A percentile compares a stretch with the other conserved stretches of the same genome.
Conservation (phyloP, 1,284 basidiomycete species). For the Puccinia polysora region DNA sequence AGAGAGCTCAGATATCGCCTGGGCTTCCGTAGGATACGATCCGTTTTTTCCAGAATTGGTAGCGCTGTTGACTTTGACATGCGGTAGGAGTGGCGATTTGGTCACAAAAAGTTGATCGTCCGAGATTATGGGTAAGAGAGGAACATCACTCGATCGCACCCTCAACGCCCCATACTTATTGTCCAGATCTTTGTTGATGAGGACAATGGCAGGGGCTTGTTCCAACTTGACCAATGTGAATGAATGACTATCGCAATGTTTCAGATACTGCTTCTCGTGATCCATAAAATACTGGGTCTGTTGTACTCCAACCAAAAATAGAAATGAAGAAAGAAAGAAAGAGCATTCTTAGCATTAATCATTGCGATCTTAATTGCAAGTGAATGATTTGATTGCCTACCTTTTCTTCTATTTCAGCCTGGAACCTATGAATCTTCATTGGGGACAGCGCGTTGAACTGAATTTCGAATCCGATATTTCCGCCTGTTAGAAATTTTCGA, state of each 20-base stretch:
- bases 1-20: constrained; percentile 2
- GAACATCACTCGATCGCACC: constrained; percentile 11
- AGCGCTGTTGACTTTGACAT: background rate
- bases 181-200: constrained; percentile 8
- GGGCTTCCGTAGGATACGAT: background rate
- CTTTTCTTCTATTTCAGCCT: constrained; percentile 15
- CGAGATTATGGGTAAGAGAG: constrained; percentile 7
- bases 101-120: background rate
- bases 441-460: constrained; percentile 18
- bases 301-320: background rate
- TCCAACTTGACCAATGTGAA: constrained; percentile 19
- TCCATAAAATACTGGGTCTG: constrained; percentile 22
- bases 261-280: constrained; percentile 22
- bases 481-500: constrained; percentile 9
- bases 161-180: background rate
- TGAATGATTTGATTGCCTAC: too few species aligned
- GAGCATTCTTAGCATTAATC: background rate
- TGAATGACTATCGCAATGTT: constrained; percentile 7
- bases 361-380: too few species aligned
- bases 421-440: constrained; percentile 20
- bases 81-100: constrained; percentile 7
- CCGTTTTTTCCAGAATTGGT: background rate
- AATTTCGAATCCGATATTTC: constrained; percentile 20
- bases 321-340: background rate
- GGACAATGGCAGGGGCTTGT: constrained; percentile 9